Evolutionary conservation across 2,329 filamentous ascomycete species (phyloP).

Genomic region (Monosporascus ibericus): DNA sequence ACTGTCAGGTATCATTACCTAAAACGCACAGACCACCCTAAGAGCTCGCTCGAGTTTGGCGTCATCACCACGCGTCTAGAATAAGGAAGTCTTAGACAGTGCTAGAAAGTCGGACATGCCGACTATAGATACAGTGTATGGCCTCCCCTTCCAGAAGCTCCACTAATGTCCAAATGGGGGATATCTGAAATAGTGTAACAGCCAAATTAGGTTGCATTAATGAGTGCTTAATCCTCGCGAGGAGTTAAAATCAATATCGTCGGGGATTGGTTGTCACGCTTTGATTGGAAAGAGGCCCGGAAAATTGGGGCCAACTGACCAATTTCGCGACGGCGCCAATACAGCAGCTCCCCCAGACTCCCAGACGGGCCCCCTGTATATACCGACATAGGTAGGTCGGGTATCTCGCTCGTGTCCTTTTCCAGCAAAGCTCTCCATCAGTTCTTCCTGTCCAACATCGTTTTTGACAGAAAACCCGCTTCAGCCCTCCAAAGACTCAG

Average conservation of each 20-base stretch:
- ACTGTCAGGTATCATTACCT: too few relatives aligned
- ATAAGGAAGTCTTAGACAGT: too few relatives aligned
- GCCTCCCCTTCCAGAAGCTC: background rate
- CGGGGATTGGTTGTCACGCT: background rate
- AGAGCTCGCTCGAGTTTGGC: too few relatives aligned
- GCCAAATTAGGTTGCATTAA: background rate
- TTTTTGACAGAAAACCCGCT: constrained; percentile 3
- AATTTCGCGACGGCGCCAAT: constrained; percentile 7
- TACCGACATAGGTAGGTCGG: background rate
- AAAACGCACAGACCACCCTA: too few relatives aligned
- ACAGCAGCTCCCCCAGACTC: constrained; percentile 12
- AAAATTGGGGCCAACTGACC: constrained; percentile 9
- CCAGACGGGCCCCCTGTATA: constrained; percentile 4
- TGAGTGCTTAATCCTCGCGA: background rate
- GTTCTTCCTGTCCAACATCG: background rate
- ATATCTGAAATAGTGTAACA: background rate
- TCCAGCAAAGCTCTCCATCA: background rate
- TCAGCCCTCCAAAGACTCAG: too few relatives aligned
- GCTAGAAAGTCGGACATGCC: too few relatives aligned
- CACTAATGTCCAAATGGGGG: background rate
- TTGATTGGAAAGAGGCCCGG: background rate
- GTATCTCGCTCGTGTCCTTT: background rate
- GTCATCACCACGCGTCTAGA: too few relatives aligned
- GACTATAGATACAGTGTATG: background rate
- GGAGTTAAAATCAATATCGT: background rate